Evolutionary conservation across 257 asterid genomes (phyloP), one percentile per base, ranked within the genome.

Genomic region (Nicotiana obtusifolia): DNA sequence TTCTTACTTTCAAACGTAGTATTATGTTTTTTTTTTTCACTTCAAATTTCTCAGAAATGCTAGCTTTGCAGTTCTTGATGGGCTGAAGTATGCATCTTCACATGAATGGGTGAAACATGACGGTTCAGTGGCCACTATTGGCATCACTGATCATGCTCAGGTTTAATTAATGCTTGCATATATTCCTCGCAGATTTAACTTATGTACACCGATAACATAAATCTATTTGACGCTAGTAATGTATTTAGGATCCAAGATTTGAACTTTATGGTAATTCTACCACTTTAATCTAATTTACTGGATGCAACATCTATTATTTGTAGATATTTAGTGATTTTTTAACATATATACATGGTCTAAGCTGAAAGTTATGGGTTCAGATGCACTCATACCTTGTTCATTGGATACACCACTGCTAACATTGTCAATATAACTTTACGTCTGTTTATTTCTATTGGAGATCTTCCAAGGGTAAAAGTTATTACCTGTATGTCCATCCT

Each of bases 101-200:
- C 98, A 95, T 86, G 98, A 95, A 89, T 95, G 98, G 97, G 98
- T 93, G 88, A 95, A 95, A 83, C 95, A 90, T 82, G 98, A 95
- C 7, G 97, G 97, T 77, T 53, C 91, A 10, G 91, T 95, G 16
- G 97, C 98, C 53, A 91, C 95, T 75, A 65, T 95, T 79, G 99
- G 99, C 81, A 93, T 95, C 87, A 93, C 97, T 20, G 90, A 95
- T 87, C 99, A 95, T 82, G 99, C 99, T 56, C 97, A 95, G 97
- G 99, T 93, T 30, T 60, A 60, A 52, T 52, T 52, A 52, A 60
- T 60, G 2, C 16, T 60, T 13, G 22, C 30, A 4, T 66, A 35
- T 67, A 9, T 19, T 19, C 53, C 76, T 4, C n/a, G 1, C 10
- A 2, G 54, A 68, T 69, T 69, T 69, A 41, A 4, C 57, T 69